A percentile compares a stretch with the other conserved stretches of the same genome.
Evolutionary conservation across 129 eudicot species (phyloP).

Genomic region (Centella asiatica): DNA sequence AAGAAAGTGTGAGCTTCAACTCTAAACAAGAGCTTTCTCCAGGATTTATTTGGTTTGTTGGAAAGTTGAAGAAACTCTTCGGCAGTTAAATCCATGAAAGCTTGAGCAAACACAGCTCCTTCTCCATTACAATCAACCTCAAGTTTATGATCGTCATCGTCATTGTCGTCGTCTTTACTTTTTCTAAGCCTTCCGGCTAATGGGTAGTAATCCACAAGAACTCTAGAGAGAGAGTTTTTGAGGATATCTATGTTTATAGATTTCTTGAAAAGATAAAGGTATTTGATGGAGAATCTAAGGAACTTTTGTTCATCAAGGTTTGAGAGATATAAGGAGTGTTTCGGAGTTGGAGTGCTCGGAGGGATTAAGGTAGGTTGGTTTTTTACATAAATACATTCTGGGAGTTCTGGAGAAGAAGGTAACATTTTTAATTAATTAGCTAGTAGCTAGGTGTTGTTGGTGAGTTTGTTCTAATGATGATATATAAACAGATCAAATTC

Average conservation of each 20-base stretch:
- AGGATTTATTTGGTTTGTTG: slow-evolving; percentile 57
- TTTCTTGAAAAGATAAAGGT: slow-evolving; percentile 64
- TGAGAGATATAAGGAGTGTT: slow-evolving; percentile 57
- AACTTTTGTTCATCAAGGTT: slow-evolving; percentile 94
- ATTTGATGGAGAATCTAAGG: slow-evolving; percentile 82
- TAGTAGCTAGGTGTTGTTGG: too few species aligned
- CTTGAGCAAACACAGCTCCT: slow-evolving; percentile 94
- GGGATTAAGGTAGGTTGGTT: slow-evolving; percentile 51
- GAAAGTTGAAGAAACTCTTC: slow-evolving; percentile 50
- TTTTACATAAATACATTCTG: slow-evolving; percentile 61
- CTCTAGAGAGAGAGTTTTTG: slow-evolving; percentile 52
- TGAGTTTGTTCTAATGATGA: too few species aligned
- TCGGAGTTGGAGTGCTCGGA: slow-evolving; percentile 69
- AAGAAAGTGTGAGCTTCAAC: slow-evolving; percentile 63
- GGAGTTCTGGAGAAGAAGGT: slow-evolving; percentile 52
- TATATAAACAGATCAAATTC: slow-evolving; percentile 1
- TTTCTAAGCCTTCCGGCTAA: slow-evolving; percentile 71
- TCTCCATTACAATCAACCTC: slow-evolving; percentile 84
- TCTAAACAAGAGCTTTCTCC: slow-evolving; percentile 80
- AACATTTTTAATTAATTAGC: slow-evolving; percentile 26
- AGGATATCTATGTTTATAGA: slow-evolving; percentile 31
- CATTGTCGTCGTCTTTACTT: slow-evolving; percentile 17
- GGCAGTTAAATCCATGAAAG: slow-evolving; percentile 55
- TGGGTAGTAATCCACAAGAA: slow-evolving; percentile 77
- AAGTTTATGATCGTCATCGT: slow-evolving; percentile 44